Evolutionary conservation across 768 basidiomycete species (phyloP).

Genomic region (Lactarius evosmus): DNA sequence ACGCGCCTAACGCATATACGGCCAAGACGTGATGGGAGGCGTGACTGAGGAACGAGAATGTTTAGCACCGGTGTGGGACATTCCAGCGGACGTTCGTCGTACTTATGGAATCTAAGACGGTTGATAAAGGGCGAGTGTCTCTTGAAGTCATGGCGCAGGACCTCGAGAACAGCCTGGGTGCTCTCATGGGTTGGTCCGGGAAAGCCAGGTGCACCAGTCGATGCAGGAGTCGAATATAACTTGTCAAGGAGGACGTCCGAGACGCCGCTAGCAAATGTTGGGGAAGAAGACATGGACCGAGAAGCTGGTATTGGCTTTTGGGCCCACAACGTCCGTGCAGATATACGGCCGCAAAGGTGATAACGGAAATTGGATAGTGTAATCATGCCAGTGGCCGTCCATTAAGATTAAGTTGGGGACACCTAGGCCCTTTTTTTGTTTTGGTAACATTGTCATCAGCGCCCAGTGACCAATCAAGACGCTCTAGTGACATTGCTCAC

Average conservation of each 20-base stretch:
- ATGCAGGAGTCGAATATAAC: neutral
- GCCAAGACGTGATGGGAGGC: slow-evolving; percentile 55
- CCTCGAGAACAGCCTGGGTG: slow-evolving; percentile 6
- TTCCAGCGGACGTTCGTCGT: neutral
- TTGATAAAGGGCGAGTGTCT: neutral
- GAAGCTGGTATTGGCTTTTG: neutral
- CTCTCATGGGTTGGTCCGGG: slow-evolving; percentile 11
- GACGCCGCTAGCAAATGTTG: slow-evolving; percentile 1
- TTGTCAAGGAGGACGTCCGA: slow-evolving; percentile 6
- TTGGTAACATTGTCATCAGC: neutral
- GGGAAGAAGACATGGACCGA: neutral
- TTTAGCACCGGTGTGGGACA: neutral
- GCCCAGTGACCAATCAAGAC: neutral
- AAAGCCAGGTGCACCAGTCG: neutral
- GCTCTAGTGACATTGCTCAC: neutral
- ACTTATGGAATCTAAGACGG: slow-evolving; percentile 13
- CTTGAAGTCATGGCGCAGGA: slow-evolving; percentile 8
- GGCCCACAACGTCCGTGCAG: neutral
- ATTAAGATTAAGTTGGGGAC: no score
- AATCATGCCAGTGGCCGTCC: neutral
- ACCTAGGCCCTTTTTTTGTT: neutral
- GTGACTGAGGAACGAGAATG: slow-evolving; percentile 42
- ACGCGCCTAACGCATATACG: slow-evolving; percentile 58
- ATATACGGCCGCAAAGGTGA: neutral
- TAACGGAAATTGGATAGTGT: neutral